Evolutionary conservation across 208 protist genomes (phyloP), one percentile per base, ranked within the genome.

Genomic region (Crithidia sp.): DNA sequence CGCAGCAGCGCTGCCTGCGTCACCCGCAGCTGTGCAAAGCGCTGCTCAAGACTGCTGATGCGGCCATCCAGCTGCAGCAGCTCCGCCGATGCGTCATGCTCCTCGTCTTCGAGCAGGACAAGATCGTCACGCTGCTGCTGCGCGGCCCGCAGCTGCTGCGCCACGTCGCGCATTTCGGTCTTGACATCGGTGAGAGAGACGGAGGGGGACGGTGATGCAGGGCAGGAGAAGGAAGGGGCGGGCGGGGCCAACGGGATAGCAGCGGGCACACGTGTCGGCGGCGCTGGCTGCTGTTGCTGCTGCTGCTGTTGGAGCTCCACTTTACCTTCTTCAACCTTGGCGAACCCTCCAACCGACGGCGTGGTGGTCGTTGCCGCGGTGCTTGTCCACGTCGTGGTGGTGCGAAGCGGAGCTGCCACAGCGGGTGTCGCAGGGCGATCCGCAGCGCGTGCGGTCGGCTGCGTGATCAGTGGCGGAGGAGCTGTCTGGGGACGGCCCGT

Each of bases 111-210:
- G 13, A 82, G 67, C 7, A 93, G 71, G 19, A 95, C 62, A 19
- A 93, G 61, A 37, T 95, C 88, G 47, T 95, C 88, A 40, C 88
- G 86, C 9, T 62, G 70, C 56, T 83, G 84, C 63, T 93, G 88
- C 13, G 81, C 84, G 49, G 55, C 49, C 7, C 84, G 81, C 16
- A 95, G 84, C 63, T 84, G 76, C 65, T 66, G 56, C 0, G 84
- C 79, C 36, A 91, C 53, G 12, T 58, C 54, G 2, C 77, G 64
- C 70, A 94, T 73, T 59, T 85, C 71, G 28, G 58, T 17, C 77
- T 93, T 93, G 13, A 95, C 28, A 13, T 82, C 81, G 76, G 60
- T 10, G 90, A 71, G 59, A 70, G 57, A n/a, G 41, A 0, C 57
- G 0, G 43, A 50, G 8, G 71, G 43, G 4, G 66, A 56, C 52